A percentile compares a stretch with the other conserved stretches of the same genome.
phyloP scores from a whole-genome alignment of 495 filamentous ascomycete genomes.

The Astrocystis sublimbata region DNA sequence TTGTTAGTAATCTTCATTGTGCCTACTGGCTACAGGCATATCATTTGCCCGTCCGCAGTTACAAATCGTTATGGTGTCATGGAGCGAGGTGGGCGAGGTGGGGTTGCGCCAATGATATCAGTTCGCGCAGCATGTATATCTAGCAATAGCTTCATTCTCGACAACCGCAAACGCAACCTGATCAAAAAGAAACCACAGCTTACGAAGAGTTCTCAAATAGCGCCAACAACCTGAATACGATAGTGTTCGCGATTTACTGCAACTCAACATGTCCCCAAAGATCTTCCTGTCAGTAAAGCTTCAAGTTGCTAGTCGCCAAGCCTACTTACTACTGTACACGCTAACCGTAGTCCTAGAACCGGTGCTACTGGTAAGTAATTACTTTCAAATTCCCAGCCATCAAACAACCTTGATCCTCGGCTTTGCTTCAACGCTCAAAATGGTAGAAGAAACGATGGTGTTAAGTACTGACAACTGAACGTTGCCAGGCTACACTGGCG shows the following conservation, averaged over 20 bases:
- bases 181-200: background rate
- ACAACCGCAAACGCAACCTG: background rate
- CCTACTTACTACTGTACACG: no score
- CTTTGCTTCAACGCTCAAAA: background rate
- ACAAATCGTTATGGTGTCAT: background rate
- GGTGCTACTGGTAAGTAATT: slow-evolving; percentile 38
- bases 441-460: background rate
- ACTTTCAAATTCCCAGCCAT: background rate
- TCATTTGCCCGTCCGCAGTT: background rate
- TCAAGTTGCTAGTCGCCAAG: background rate
- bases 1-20: slow-evolving; percentile 1
- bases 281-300: slow-evolving; percentile 38
- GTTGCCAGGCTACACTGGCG: slow-evolving; percentile 69
- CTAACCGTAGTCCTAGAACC: slow-evolving; percentile 46
- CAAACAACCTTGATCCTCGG: background rate
- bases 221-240: background rate
- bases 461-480: slow-evolving; percentile 3
- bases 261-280: slow-evolving; percentile 34
- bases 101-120: slow-evolving; percentile 8
- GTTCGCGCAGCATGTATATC: background rate
- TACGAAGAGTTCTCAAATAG: background rate
- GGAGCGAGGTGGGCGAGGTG: slow-evolving; percentile 3
- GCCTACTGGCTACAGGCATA: background rate
- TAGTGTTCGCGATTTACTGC: background rate
- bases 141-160: background rate